phyloP scores from a whole-genome alignment of 2,329 filamentous ascomycete genomes.

The Ceratocystis smalleyi region DNA sequence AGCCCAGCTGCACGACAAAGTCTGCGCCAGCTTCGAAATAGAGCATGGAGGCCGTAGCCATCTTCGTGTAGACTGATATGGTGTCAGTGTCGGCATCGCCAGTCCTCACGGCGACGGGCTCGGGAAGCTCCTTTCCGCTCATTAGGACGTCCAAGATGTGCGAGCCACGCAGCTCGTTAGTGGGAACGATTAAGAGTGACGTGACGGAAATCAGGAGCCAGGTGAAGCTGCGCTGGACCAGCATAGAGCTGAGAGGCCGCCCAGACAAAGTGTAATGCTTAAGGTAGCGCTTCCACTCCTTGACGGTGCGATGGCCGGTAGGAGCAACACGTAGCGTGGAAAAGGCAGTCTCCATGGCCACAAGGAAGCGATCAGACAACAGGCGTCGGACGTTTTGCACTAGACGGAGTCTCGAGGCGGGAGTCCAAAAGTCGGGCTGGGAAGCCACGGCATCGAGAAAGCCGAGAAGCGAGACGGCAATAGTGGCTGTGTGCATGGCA shows the following conservation, averaged over 20 bases:
- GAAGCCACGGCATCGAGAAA: conserved; percentile 73
- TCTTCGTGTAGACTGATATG: conserved; percentile 49
- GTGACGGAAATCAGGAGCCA: conserved; percentile 66
- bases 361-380: conserved; percentile 69
- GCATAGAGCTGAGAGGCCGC: conserved; percentile 75
- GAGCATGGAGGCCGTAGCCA: conserved; percentile 70
- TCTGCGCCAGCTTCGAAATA: conserved; percentile 79
- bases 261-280: conserved; percentile 68
- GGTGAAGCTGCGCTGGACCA: conserved; percentile 80
- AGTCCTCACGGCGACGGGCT: conserved; percentile 15
- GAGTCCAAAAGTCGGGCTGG: conserved; percentile 66
- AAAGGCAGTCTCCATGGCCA: conserved; percentile 75
- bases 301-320: conserved; percentile 46
- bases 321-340: conserved; percentile 76
- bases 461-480: conserved; percentile 73
- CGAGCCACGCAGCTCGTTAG: conserved; percentile 40
- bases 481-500: conserved; percentile 53
- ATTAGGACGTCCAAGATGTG: conserved; percentile 63
- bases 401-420: conserved; percentile 55
- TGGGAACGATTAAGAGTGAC: conserved; percentile 53
- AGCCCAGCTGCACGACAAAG: conserved; percentile 65
- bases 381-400: conserved; percentile 57
- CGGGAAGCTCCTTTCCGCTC: conserved; percentile 31
- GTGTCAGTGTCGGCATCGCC: conserved; percentile 37
- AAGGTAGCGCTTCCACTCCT: conserved; percentile 77